Evolutionary conservation across 1,139 yeast genomes (phyloP).

Genomic region (Geotrichum europaeum): DNA sequence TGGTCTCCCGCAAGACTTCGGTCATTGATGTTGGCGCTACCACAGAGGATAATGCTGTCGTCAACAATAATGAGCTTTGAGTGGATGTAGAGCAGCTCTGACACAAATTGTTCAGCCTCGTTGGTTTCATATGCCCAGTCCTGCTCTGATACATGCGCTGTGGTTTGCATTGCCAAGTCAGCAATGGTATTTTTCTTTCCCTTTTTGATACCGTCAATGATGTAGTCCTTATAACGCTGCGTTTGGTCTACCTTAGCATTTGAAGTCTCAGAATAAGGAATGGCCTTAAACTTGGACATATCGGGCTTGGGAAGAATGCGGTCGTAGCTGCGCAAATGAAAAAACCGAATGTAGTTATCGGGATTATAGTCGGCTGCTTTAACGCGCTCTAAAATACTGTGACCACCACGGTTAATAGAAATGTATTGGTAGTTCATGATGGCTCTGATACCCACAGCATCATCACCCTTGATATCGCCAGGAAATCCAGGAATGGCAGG

Average conservation of each 20-base stretch:
- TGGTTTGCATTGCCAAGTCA: slow-evolving; percentile 15
- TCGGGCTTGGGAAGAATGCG: slow-evolving; percentile 17
- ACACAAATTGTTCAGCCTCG: slow-evolving; percentile 21
- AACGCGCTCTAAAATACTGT: slow-evolving; percentile 18
- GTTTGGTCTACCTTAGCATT: slow-evolving; percentile 2
- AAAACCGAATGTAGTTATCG: slow-evolving; percentile 20
- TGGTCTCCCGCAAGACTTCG: slow-evolving; percentile 21
- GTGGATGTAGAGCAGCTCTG: slow-evolving; percentile 22
- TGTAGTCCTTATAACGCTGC: slow-evolving; percentile 7
- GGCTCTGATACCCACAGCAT: slow-evolving; percentile 21
- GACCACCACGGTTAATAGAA: slow-evolving; percentile 20
- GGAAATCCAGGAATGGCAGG: slow-evolving; percentile 23
- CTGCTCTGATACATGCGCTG: slow-evolving; percentile 12
- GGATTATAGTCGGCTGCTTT: slow-evolving; percentile 19
- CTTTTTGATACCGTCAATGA: neutral
- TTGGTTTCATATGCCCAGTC: slow-evolving; percentile 17
- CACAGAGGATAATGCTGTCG: slow-evolving; percentile 19
- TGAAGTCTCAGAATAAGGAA: slow-evolving; percentile 14
- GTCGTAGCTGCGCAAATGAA: slow-evolving; percentile 19
- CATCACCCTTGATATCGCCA: slow-evolving; percentile 20
- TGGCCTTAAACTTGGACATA: slow-evolving; percentile 6
- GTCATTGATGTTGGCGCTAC: slow-evolving; percentile 23
- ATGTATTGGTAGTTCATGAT: slow-evolving; percentile 21
- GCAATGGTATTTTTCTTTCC: slow-evolving; percentile 15
- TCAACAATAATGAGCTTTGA: slow-evolving; percentile 22